Evolutionary conservation across 495 filamentous ascomycete species (phyloP).

Genomic region (Evansstolkia leycettana): DNA sequence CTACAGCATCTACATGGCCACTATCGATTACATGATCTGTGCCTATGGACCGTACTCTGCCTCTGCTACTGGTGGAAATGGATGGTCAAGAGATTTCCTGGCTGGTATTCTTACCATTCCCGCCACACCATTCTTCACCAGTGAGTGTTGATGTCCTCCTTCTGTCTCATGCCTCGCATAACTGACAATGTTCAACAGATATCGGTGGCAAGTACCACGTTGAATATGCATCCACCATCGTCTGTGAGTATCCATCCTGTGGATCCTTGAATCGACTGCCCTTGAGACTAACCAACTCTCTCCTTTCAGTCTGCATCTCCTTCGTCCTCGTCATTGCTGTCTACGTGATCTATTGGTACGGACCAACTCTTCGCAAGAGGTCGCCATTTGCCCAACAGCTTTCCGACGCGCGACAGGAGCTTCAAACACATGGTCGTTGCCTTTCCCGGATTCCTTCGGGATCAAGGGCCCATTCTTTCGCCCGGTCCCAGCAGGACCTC

Average conservation of each 20-base stretch:
- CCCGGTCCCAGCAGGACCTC: constrained; percentile 36
- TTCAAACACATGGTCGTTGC: constrained; percentile 25
- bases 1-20: constrained; percentile 61
- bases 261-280: not conserved
- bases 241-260: constrained; percentile 28
- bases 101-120: constrained; percentile 67
- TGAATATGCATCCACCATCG: constrained; percentile 59
- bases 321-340: constrained; percentile 58
- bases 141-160: constrained; percentile 15
- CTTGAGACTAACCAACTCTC: not conserved
- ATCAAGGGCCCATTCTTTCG: constrained; percentile 32
- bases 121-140: constrained; percentile 56
- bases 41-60: constrained; percentile 63
- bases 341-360: constrained; percentile 69
- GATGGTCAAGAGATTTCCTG: constrained; percentile 68
- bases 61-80: constrained; percentile 61
- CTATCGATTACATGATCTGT: constrained; percentile 64
- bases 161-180: not conserved
- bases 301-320: constrained; percentile 42
- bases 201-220: constrained; percentile 51
- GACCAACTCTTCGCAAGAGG: constrained; percentile 51
- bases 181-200: constrained; percentile 19
- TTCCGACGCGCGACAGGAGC: constrained; percentile 37
- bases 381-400: constrained; percentile 66
- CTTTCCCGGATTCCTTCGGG: constrained; percentile 24